Conservation (phyloP, 331 rosid species). For the Quercus lobata region DNA sequence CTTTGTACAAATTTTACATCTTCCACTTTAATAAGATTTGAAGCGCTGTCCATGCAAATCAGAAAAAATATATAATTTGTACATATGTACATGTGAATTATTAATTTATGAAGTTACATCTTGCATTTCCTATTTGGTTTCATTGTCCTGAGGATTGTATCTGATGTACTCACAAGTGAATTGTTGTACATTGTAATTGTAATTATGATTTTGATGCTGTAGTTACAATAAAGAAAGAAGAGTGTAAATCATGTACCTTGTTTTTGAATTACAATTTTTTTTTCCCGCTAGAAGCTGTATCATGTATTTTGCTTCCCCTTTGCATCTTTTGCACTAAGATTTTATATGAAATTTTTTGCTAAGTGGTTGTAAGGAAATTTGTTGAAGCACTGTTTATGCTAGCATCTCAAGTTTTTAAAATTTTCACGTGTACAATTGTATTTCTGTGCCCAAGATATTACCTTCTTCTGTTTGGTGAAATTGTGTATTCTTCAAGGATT, state of each 20-base stretch:
- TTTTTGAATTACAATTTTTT: background rate
- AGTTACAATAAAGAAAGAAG: background rate
- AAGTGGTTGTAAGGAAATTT: no score
- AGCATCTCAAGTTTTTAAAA: no score
- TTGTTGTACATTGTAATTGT: background rate
- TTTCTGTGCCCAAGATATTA: no score
- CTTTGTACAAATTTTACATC: constrained; percentile 7
- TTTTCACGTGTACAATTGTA: no score
- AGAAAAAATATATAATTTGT: background rate
- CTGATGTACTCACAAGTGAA: constrained; percentile 10
- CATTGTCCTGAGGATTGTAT: constrained; percentile 2
- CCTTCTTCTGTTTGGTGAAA: no score
- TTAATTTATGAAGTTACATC: background rate
- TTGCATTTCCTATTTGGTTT: background rate
- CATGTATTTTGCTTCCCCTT: background rate
- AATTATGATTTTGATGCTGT: background rate
- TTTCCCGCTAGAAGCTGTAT: background rate
- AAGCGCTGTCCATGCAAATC: background rate
- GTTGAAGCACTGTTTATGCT: no score
- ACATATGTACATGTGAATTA: background rate
- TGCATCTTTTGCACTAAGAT: background rate
- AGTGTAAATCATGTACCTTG: background rate
- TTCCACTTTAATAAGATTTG: background rate
- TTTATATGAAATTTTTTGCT: no score
- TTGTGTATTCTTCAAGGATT: no score